Percentiles rank a stretch among this genome's conserved stretches.
Conservation (phyloP, 1,284 basidiomycete genomes). For the Sporisorium iseilematis-ciliati region DNA sequence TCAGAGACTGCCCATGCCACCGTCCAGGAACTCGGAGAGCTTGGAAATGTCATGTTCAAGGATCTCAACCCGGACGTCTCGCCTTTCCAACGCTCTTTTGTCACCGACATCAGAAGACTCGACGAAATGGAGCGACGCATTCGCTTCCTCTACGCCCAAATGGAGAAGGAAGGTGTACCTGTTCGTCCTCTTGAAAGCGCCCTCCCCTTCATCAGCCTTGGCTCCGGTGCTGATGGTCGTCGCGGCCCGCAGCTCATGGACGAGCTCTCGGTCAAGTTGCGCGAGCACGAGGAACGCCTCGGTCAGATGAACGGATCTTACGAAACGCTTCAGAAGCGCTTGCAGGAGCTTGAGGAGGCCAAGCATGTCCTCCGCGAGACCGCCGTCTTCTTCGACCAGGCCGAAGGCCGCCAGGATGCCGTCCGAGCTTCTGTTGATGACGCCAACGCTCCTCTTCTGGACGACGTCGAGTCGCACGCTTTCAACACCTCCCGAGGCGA, state of each 20-base stretch:
- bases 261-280: conserved; percentile 87
- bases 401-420: conserved; percentile 82
- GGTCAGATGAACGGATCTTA: conserved; percentile 94
- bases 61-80: conserved; percentile 95
- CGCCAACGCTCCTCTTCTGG: conserved; percentile 86
- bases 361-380: conserved; percentile 91
- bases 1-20: conserved; percentile 97
- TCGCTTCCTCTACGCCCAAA: conserved; percentile 88
- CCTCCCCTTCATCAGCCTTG: conserved; percentile 62
- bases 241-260: conserved; percentile 87
- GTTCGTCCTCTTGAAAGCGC: conserved; percentile 73
- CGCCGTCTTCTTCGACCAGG: conserved; percentile 94
- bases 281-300: conserved; percentile 88
- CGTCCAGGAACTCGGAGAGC: conserved; percentile 92
- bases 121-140: conserved; percentile 96
- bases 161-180: conserved; percentile 83
- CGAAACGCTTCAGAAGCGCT: conserved; percentile 86
- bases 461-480: conserved; percentile 80
- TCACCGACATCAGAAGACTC: conserved; percentile 91
- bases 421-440: conserved; percentile 86
- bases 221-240: conserved; percentile 74
- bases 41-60: conserved; percentile 97
- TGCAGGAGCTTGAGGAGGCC: conserved; percentile 90
- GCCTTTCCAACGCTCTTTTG: conserved; percentile 98
- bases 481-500: conserved; percentile 72